Conservation (phyloP, 2,329 filamentous ascomycete genomes). For the Magnaporthiopsis rhizophila region DNA sequence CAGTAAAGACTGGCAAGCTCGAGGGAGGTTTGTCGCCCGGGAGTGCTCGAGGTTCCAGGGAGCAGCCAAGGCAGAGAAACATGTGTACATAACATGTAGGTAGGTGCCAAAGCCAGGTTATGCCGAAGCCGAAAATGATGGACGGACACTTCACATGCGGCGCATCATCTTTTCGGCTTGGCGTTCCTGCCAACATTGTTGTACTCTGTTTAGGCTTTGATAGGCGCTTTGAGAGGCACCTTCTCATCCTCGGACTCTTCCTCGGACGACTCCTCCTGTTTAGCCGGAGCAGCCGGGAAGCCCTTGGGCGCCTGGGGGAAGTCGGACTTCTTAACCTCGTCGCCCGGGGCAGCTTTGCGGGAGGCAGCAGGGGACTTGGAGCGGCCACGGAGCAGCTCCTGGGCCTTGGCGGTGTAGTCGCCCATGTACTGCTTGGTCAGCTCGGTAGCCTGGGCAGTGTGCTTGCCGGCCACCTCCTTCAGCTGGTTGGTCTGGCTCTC, state of each 20-base stretch:
- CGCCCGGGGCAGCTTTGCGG: constrained; percentile 25
- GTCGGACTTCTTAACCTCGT: constrained; percentile 30
- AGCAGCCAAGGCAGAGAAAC: background rate
- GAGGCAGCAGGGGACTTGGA: constrained; percentile 33
- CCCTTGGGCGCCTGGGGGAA: constrained; percentile 41
- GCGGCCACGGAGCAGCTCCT: constrained; percentile 50
- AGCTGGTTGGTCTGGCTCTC: constrained; percentile 57
- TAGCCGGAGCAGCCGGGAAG: constrained; percentile 37
- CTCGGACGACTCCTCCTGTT: constrained; percentile 21
- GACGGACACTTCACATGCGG: background rate
- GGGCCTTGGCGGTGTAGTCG: constrained; percentile 61
- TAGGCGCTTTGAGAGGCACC: constrained; percentile 19
- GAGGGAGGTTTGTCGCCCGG: no score
- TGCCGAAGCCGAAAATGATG: background rate
- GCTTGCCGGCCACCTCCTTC: constrained; percentile 52
- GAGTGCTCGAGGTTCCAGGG: background rate
- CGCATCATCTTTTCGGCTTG: background rate
- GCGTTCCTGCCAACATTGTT: background rate
- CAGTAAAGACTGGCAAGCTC: background rate
- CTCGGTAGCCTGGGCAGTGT: constrained; percentile 54
- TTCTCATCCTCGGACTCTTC: constrained; percentile 16
- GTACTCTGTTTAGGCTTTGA: constrained; percentile 7
- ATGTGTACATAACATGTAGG: background rate
- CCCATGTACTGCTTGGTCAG: constrained; percentile 61
- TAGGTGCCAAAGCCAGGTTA: background rate